Percentiles rank a stretch among this genome's conserved stretches.
Evolutionary conservation across 2,329 filamentous ascomycete species (phyloP).

Genomic region (Chrysosphaeria jannelii): DNA sequence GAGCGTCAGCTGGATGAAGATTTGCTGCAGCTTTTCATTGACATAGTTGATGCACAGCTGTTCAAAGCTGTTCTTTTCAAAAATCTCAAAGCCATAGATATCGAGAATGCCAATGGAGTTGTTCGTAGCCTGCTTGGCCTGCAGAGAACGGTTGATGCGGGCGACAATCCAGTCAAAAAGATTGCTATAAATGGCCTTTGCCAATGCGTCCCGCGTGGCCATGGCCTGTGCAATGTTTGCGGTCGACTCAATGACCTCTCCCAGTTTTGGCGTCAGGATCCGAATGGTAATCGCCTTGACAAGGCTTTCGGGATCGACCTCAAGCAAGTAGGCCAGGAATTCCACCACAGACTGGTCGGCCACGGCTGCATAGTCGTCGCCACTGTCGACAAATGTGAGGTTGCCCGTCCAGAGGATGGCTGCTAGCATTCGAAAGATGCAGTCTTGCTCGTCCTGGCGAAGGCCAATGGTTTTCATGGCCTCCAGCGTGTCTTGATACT

Average conservation of each 20-base stretch:
- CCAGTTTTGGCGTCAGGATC: constrained; percentile 39
- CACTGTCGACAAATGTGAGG: constrained; percentile 67
- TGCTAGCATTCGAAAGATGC: constrained; percentile 86
- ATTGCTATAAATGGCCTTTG: constrained; percentile 92
- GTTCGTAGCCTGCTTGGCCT: constrained; percentile 40
- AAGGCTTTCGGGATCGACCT: constrained; percentile 54
- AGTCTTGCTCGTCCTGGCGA: constrained; percentile 64
- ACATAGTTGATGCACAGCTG: constrained; percentile 99
- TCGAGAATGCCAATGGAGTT: constrained; percentile 92
- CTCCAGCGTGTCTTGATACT: constrained; percentile 70
- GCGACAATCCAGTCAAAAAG: constrained; percentile 96
- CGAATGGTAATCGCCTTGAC: constrained; percentile 72
- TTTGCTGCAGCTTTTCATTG: constrained; percentile 96
- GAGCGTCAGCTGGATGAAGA: constrained; percentile 90
- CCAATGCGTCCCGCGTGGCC: constrained; percentile 66
- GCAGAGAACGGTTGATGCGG: constrained; percentile 66
- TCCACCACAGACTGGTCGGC: constrained; percentile 75
- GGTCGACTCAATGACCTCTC: constrained; percentile 41
- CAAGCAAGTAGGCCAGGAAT: constrained; percentile 77
- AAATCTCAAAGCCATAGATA: constrained; percentile 98
- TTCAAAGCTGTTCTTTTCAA: constrained; percentile 96
- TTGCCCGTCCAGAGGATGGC: constrained; percentile 88
- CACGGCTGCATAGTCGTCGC: constrained; percentile 65
- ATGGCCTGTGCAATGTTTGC: constrained; percentile 66
- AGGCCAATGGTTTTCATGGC: constrained; percentile 91